Conservation (phyloP, 2,329 filamentous ascomycete genomes). For the Ophiocordyceps robertsii region DNA sequence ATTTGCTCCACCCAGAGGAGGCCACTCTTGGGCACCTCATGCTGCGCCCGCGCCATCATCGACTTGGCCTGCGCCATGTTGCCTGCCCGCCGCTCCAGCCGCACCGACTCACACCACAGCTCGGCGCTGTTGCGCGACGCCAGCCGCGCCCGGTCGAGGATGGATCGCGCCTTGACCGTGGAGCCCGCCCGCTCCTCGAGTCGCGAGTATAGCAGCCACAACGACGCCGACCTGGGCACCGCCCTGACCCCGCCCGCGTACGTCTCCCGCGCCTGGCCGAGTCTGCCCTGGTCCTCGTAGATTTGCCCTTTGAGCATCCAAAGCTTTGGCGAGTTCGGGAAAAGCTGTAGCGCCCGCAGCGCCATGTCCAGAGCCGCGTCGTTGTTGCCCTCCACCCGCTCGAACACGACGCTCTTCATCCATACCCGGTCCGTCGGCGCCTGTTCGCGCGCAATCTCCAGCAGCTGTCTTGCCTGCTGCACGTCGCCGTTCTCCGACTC, state of each 20-base stretch:
- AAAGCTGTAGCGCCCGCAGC: constrained; percentile 73
- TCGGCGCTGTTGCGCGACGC: constrained; percentile 74
- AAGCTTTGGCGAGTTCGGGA: constrained; percentile 74
- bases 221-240: constrained; percentile 66
- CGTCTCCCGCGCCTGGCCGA: constrained; percentile 76
- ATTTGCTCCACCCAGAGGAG: constrained; percentile 90
- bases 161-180: constrained; percentile 81
- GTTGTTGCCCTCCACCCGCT: constrained; percentile 67
- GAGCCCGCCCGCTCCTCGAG: constrained; percentile 78
- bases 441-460: constrained; percentile 71
- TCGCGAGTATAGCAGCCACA: constrained; percentile 82
- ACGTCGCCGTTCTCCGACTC: constrained; percentile 81
- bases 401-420: constrained; percentile 92
- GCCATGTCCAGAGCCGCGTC: constrained; percentile 78
- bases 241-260: constrained; percentile 81
- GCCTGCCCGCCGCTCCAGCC: constrained; percentile 77
- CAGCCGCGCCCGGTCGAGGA: constrained; percentile 81
- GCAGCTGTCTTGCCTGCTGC: constrained; percentile 68
- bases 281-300: constrained; percentile 71
- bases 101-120: constrained; percentile 87
- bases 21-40: constrained; percentile 80
- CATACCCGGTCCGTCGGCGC: constrained; percentile 93
- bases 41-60: constrained; percentile 84
- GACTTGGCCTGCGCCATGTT: constrained; percentile 76
- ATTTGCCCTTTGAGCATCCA: constrained; percentile 99